phyloP scores from a whole-genome alignment of 441 rosid species.

The Omphalea diandra region DNA sequence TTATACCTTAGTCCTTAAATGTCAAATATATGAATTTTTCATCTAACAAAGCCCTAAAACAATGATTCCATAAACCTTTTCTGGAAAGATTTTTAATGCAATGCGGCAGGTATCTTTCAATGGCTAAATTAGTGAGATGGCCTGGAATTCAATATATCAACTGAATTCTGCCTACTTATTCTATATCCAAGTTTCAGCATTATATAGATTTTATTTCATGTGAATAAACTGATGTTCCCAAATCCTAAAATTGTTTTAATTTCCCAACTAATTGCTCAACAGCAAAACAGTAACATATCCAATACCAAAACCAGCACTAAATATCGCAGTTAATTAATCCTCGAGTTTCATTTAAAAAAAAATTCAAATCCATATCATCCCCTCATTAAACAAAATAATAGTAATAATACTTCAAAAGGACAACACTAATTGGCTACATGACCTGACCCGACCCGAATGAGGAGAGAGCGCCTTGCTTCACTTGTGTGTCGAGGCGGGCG shows the following conservation, averaged over 20 bases:
- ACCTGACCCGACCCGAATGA: background rate
- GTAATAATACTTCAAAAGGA: too few relatives aligned
- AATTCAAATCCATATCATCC: background rate
- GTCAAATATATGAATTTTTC: too few relatives aligned
- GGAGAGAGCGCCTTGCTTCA: background rate
- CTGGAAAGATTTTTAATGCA: too few relatives aligned
- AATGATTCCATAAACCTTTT: too few relatives aligned
- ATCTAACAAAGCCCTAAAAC: too few relatives aligned
- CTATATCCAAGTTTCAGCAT: background rate
- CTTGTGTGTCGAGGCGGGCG: conserved; percentile 28
- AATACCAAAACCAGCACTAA: background rate
- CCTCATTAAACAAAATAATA: background rate
- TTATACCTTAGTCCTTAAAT: too few relatives aligned
- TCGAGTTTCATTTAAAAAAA: background rate
- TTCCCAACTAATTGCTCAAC: background rate
- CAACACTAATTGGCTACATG: background rate
- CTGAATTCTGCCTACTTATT: background rate
- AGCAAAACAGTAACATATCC: background rate
- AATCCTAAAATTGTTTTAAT: too few relatives aligned
- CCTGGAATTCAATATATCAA: background rate
- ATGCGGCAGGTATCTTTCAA: too few relatives aligned
- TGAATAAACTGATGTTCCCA: background rate
- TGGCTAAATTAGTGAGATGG: background rate
- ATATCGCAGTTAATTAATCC: background rate
- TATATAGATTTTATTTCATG: background rate